Evolutionary conservation across 495 filamentous ascomycete genomes (phyloP).

Genomic region (Coniosporium apollinis): DNA sequence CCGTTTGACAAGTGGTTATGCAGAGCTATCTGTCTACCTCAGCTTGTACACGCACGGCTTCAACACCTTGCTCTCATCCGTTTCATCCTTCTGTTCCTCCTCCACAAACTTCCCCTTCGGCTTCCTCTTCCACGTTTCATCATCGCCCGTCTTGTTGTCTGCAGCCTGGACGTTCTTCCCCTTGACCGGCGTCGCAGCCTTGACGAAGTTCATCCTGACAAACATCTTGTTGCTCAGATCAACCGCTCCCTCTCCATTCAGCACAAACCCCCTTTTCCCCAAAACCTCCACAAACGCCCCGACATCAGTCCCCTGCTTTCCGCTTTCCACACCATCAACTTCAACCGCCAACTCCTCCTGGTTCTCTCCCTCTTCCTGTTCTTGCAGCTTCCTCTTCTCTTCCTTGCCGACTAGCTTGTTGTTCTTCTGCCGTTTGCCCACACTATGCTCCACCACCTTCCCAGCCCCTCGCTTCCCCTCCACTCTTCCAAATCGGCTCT

Average conservation of each 20-base stretch:
- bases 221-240: constrained; percentile 95
- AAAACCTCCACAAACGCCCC: constrained; percentile 78
- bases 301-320: constrained; percentile 58
- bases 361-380: constrained; percentile 17
- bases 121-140: constrained; percentile 11
- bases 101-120: constrained; percentile 22
- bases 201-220: constrained; percentile 86
- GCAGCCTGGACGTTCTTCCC: constrained; percentile 43
- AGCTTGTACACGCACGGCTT: constrained; percentile 98
- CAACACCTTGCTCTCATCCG: constrained; percentile 49
- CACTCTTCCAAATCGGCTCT: constrained; percentile 64
- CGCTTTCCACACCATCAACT: constrained; percentile 25
- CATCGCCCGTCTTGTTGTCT: constrained; percentile 31
- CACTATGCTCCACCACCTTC: constrained; percentile 43
- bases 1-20: too few relatives aligned
- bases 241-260: constrained; percentile 43
- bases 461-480: constrained; percentile 28
- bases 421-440: constrained; percentile 35
- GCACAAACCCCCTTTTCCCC: constrained; percentile 55
- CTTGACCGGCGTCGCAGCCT: constrained; percentile 47
- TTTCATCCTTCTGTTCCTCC: constrained; percentile 31
- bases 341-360: constrained; percentile 29
- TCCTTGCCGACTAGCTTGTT: constrained; percentile 34
- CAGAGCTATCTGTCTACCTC: constrained; percentile 41
- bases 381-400: constrained; percentile 27